Percentiles rank a stretch among this genome's conserved stretches.
Conservation (phyloP, 179 eudicot genomes). For the Patellifolia procumbens region DNA sequence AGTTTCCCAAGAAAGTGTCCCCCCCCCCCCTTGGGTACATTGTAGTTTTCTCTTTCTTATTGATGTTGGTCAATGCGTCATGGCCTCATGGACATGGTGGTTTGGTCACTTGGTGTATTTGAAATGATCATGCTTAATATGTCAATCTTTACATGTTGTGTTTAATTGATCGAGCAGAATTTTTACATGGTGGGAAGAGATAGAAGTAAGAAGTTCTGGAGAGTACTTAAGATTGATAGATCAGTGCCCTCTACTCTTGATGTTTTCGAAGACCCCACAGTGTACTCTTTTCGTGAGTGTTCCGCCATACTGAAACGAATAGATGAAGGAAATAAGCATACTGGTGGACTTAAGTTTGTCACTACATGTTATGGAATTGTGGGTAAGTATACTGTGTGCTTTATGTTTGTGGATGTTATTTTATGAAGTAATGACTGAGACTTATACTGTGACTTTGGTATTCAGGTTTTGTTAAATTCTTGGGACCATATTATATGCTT, state of each 20-base stretch:
- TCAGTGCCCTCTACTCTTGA: slow-evolving; percentile 66
- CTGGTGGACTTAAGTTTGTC: slow-evolving; percentile 89
- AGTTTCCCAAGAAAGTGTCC: no score
- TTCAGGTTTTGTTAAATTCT: slow-evolving; percentile 83
- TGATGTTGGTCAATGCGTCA: no score
- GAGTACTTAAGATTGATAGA: slow-evolving; percentile 88
- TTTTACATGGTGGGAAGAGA: slow-evolving; percentile 91
- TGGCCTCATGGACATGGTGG: no score
- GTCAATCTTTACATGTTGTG: slow-evolving; percentile 3
- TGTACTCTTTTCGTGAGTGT: slow-evolving; percentile 69
- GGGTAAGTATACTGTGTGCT: slow-evolving; percentile 51
- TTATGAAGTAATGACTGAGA: slow-evolving; percentile 7
- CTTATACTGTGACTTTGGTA: slow-evolving; percentile 12
- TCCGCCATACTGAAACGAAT: slow-evolving; percentile 66
- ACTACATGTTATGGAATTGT: slow-evolving; percentile 85
- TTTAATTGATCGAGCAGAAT: slow-evolving; percentile 48
- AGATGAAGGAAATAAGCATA: slow-evolving; percentile 79
- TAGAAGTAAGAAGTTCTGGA: slow-evolving; percentile 67
- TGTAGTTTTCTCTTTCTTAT: background rate
- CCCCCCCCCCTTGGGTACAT: no score
- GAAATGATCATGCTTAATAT: background rate
- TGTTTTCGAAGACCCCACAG: slow-evolving; percentile 74
- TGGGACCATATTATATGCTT: slow-evolving; percentile 95
- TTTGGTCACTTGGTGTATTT: no score
- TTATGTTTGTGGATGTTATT: slow-evolving; percentile 9